Evolutionary conservation across 345 rosid genomes (phyloP).

Genomic region (Rhizophora mangle): DNA sequence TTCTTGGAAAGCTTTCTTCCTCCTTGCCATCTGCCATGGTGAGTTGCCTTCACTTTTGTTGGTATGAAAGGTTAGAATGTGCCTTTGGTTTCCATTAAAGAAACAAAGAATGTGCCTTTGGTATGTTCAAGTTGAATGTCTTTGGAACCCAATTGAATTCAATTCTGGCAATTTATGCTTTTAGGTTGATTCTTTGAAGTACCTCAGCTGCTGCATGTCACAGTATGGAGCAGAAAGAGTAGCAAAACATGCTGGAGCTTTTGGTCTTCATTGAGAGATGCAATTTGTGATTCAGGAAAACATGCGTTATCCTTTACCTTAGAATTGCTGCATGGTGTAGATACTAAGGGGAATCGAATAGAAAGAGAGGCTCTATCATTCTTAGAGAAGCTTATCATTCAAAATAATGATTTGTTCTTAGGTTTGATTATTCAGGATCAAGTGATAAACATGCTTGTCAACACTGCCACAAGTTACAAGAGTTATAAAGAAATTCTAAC

Average conservation of each 20-base stretch:
- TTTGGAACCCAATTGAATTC: background rate
- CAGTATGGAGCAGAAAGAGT: conserved; percentile 68
- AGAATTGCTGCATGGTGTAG: conserved; percentile 46
- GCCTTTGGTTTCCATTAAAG: too few relatives aligned
- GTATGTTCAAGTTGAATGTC: too few relatives aligned
- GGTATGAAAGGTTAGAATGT: background rate
- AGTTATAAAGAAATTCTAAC: conserved; percentile 43
- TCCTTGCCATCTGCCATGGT: conserved; percentile 85
- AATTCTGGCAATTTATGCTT: conserved; percentile 10
- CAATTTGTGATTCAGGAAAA: conserved; percentile 46
- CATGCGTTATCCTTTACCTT: conserved; percentile 34
- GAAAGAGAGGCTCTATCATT: conserved; percentile 58
- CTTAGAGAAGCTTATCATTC: conserved; percentile 50
- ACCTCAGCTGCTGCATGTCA: conserved; percentile 50
- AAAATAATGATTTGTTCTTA: conserved; percentile 47
- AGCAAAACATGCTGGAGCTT: conserved; percentile 56
- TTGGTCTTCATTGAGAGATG: conserved; percentile 70
- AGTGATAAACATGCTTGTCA: conserved; percentile 50
- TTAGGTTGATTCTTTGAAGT: conserved; percentile 90
- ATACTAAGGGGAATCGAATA: conserved; percentile 43
- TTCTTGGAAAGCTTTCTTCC: conserved; percentile 91
- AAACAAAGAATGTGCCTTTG: too few relatives aligned
- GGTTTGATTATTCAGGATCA: conserved; percentile 53
- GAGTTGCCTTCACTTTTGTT: conserved; percentile 17
- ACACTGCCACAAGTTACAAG: conserved; percentile 41